Percentiles rank a stretch among this genome's conserved stretches.
Evolutionary conservation across 371 early-diverging fungal species (phyloP).

Genomic region (Smittium mucronatum): DNA sequence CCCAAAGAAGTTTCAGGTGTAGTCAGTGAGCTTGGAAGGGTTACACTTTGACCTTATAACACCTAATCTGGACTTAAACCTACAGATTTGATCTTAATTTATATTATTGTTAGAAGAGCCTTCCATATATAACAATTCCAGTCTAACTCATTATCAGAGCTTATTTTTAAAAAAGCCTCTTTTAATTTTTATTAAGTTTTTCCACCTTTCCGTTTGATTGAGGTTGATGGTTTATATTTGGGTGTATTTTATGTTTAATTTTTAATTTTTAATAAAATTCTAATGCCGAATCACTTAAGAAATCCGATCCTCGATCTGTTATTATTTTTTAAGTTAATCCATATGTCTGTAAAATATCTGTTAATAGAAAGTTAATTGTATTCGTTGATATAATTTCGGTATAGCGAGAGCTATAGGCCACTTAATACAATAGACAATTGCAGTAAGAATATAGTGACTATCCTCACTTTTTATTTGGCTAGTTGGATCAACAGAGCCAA

Average conservation of each 20-base stretch:
- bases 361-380: background rate
- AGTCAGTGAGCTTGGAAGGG: background rate
- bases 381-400: background rate
- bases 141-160: background rate
- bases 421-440: conserved; percentile 6
- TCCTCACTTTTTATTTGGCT: background rate
- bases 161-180: background rate
- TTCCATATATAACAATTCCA: conserved; percentile 7
- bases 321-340: background rate
- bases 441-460: conserved; percentile 8
- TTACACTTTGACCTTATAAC: background rate
- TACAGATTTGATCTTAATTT: background rate
- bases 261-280: background rate
- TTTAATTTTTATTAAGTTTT: conserved; percentile 1
- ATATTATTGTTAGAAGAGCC: background rate
- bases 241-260: background rate
- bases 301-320: conserved; percentile 3
- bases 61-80: background rate
- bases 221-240: background rate
- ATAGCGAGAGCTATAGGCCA: conserved; percentile 7
- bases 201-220: conserved; percentile 5
- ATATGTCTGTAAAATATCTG: background rate
- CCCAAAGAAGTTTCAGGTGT: background rate
- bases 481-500: background rate
- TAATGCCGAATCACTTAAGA: background rate